These are phyloP conservation scores for Lichtheimia ramosa DNA, from an alignment of 371 early-diverging fungal genomes.

Conservation along the genomic window DNA sequence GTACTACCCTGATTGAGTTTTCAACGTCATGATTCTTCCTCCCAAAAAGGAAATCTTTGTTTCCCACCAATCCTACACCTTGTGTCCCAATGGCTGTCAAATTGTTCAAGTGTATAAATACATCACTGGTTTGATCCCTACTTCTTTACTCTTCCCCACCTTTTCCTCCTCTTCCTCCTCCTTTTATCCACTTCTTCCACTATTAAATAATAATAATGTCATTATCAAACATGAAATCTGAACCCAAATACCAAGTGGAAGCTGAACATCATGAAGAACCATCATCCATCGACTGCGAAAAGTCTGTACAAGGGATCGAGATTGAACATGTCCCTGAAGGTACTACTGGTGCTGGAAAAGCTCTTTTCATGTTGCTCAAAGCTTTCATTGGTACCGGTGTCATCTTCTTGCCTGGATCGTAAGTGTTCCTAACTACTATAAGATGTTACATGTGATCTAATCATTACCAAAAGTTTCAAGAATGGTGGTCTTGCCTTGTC, in stretches of 20 bases:
- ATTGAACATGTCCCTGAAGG: slow-evolving; percentile 31
- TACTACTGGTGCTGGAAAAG: slow-evolving; percentile 61
- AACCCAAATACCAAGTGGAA: slow-evolving; percentile 13
- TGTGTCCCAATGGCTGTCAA: too few relatives aligned
- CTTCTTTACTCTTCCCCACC: background rate
- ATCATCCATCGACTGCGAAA: slow-evolving; percentile 16
- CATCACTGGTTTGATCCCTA: too few relatives aligned
- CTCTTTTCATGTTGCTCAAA: slow-evolving; percentile 76
- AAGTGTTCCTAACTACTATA: slow-evolving; percentile 11
- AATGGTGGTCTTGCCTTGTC: slow-evolving; percentile 36
- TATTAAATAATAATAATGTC: background rate
- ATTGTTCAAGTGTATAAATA: too few relatives aligned
- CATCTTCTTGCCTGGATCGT: slow-evolving; percentile 69
- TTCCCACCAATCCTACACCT: too few relatives aligned
- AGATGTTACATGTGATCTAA: background rate
- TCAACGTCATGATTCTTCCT: too few relatives aligned
- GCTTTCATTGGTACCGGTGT: slow-evolving; percentile 79
- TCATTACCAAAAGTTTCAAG: slow-evolving; percentile 20
- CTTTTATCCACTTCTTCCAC: background rate
- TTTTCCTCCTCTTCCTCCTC: too few relatives aligned
- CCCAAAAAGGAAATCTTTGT: too few relatives aligned
- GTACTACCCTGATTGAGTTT: too few relatives aligned
- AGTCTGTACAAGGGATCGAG: slow-evolving; percentile 15
- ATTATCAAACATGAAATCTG: slow-evolving; percentile 1
- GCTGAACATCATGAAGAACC: slow-evolving; percentile 12